A percentile compares a stretch with the other conserved stretches of the same genome.
Evolutionary conservation across 371 early-diverging fungal genomes (phyloP).

Genomic region (Mucor saturninus): DNA sequence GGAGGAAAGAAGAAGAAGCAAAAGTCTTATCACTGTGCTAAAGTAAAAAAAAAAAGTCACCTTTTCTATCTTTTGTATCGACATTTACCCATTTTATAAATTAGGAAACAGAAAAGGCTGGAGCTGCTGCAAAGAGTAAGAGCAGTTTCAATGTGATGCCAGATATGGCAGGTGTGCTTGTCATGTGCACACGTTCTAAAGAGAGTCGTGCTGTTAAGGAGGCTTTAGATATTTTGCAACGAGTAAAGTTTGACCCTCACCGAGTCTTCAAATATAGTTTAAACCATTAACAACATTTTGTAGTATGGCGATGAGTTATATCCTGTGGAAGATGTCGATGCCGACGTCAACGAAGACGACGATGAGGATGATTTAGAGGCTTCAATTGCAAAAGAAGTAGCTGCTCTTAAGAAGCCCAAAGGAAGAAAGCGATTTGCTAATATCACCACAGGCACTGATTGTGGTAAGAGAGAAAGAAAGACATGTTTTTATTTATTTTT

Average conservation of each 20-base stretch:
- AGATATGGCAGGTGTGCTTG: constrained; percentile 68
- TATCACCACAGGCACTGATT: constrained; percentile 64
- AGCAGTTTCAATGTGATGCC: constrained; percentile 35
- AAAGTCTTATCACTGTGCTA: constrained; percentile 33
- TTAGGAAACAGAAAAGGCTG: constrained; percentile 24
- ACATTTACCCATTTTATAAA: not conserved
- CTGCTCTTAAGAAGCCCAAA: constrained; percentile 55
- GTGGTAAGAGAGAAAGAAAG: constrained; percentile 42
- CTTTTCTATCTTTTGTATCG: not conserved
- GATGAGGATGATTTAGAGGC: constrained; percentile 64
- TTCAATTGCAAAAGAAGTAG: constrained; percentile 71
- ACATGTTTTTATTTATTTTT: not conserved
- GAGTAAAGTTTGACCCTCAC: constrained; percentile 39
- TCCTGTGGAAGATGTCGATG: constrained; percentile 32
- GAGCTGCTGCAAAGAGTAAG: not conserved
- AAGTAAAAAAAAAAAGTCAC: constrained; percentile 15
- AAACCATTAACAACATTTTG: not conserved
- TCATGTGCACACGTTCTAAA: constrained; percentile 63
- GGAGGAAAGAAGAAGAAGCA: constrained; percentile 46
- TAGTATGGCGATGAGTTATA: constrained; percentile 63
- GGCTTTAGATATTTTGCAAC: constrained; percentile 59
- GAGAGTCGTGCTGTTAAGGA: constrained; percentile 64
- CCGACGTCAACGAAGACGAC: constrained; percentile 39
- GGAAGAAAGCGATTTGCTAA: constrained; percentile 54
- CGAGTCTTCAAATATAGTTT: no score